phyloP scores from a whole-genome alignment of 106 monocot species.

The Platanthera zijinensis region DNA sequence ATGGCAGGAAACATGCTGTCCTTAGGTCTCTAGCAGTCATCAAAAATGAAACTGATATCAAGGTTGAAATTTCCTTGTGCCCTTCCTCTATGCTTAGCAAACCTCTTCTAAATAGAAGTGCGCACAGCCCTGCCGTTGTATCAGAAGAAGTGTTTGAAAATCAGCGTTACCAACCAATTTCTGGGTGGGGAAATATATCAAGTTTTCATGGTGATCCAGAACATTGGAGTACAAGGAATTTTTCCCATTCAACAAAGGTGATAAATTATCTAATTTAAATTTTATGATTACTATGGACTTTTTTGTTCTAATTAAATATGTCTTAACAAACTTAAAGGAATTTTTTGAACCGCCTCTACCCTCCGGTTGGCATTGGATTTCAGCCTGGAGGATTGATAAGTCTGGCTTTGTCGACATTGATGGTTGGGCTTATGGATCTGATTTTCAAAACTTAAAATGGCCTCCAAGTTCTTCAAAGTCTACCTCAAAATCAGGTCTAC shows the following conservation, averaged over 20 bases:
- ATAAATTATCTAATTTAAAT: constrained; percentile 8
- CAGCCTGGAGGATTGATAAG: constrained; percentile 81
- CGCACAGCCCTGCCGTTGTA: constrained; percentile 10
- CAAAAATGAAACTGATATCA: constrained; percentile 68
- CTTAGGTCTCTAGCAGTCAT: constrained; percentile 71
- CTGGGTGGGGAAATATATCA: constrained; percentile 56
- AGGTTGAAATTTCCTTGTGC: constrained; percentile 67
- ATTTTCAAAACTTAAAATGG: constrained; percentile 73
- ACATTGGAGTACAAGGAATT: constrained; percentile 66
- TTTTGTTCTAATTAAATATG: constrained; percentile 6
- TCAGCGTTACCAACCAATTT: constrained; percentile 57
- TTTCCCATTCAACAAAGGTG: constrained; percentile 72
- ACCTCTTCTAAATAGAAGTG: constrained; percentile 5
- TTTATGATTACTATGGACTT: constrained; percentile 1
- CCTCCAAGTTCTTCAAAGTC: constrained; percentile 55
- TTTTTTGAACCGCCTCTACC: constrained; percentile 76
- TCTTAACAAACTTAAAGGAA: constrained; percentile 31
- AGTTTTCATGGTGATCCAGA: constrained; percentile 29
- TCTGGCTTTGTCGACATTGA: constrained; percentile 54
- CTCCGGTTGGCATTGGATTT: constrained; percentile 68
- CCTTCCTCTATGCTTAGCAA: constrained; percentile 29
- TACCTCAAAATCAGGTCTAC: constrained; percentile 44
- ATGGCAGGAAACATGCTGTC: constrained; percentile 74
- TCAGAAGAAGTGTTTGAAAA: constrained; percentile 86
- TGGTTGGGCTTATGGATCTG: constrained; percentile 81